A percentile compares a stretch with the other conserved stretches of the same genome.
These are phyloP conservation scores for Rosa multiflora DNA, from an alignment of 306 rosid species.

Conservation along the genomic window DNA sequence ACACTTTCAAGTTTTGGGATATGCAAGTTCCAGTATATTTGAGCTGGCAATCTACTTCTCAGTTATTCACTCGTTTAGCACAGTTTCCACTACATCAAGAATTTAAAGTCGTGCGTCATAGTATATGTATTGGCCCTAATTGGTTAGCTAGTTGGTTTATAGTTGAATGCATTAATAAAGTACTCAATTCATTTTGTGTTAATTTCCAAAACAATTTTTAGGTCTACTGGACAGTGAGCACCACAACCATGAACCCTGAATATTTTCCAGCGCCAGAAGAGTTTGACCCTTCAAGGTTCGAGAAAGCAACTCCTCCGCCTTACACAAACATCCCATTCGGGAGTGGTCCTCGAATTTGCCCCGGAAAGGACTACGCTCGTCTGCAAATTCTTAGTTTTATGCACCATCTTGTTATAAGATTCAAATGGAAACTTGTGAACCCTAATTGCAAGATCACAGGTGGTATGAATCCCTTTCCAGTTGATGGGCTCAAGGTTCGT, in stretches of 20 bases:
- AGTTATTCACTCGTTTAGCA: too few species aligned
- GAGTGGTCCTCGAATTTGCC: conserved; percentile 61
- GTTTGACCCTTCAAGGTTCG: conserved; percentile 52
- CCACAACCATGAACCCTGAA: conserved; percentile 45
- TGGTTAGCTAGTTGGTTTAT: not conserved
- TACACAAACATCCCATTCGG: conserved; percentile 51
- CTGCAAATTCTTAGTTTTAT: conserved; percentile 45
- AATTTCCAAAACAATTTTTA: not conserved
- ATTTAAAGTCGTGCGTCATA: too few species aligned
- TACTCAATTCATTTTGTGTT: not conserved
- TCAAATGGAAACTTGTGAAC: conserved; percentile 46
- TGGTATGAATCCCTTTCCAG: conserved; percentile 44
- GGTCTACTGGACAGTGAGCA: conserved; percentile 43
- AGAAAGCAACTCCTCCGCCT: conserved; percentile 40
- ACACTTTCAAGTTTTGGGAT: too few species aligned
- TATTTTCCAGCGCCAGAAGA: conserved; percentile 38
- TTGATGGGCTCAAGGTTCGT: conserved; percentile 41
- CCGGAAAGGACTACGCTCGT: conserved; percentile 57
- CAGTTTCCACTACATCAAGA: too few species aligned
- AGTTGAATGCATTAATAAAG: not conserved
- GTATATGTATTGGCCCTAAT: not conserved
- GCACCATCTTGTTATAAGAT: conserved; percentile 46
- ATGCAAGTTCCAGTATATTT: too few species aligned
- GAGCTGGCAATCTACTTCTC: too few species aligned
- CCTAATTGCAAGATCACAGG: conserved; percentile 43